Conservation (phyloP, 371 early-diverging fungal species). For the Apophysomyces ossiformis region DNA sequence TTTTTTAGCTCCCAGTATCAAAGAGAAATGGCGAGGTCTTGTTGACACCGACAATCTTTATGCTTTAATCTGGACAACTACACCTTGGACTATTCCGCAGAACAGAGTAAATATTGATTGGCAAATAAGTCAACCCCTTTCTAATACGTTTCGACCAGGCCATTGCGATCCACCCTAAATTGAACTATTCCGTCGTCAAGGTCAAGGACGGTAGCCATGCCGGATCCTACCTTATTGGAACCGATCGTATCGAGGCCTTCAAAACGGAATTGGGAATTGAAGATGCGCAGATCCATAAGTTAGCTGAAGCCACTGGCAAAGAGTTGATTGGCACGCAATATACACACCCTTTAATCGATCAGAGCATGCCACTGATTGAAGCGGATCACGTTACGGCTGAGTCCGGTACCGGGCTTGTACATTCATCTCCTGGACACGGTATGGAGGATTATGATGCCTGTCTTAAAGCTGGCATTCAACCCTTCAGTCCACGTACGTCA, state of each 20-base stretch:
- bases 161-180: conserved; percentile 76
- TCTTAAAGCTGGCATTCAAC: conserved; percentile 58
- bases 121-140: neutral
- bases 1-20: conserved; percentile 16
- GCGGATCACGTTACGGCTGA: conserved; percentile 83
- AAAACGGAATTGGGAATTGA: conserved; percentile 21
- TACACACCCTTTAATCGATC: conserved; percentile 66
- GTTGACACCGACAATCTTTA: conserved; percentile 26
- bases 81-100: conserved; percentile 96
- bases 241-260: conserved; percentile 48
- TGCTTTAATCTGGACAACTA: conserved; percentile 94
- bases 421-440: conserved; percentile 96
- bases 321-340: conserved; percentile 73
- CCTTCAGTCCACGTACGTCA: conserved; percentile 57
- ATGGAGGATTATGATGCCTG: conserved; percentile 92
- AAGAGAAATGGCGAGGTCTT: conserved; percentile 29
- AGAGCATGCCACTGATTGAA: conserved; percentile 55
- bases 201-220: conserved; percentile 23
- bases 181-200: conserved; percentile 71
- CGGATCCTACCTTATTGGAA: conserved; percentile 53
- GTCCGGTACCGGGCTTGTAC: conserved; percentile 92
- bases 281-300: conserved; percentile 2
- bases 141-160: conserved; percentile 42
- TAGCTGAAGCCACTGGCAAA: conserved; percentile 53
- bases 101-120: conserved; percentile 57